Percentiles rank a stretch among this genome's conserved stretches.
These are phyloP conservation scores for Penicillium bovifimosum DNA, from an alignment of 495 filamentous ascomycete genomes.

Conservation along the genomic window DNA sequence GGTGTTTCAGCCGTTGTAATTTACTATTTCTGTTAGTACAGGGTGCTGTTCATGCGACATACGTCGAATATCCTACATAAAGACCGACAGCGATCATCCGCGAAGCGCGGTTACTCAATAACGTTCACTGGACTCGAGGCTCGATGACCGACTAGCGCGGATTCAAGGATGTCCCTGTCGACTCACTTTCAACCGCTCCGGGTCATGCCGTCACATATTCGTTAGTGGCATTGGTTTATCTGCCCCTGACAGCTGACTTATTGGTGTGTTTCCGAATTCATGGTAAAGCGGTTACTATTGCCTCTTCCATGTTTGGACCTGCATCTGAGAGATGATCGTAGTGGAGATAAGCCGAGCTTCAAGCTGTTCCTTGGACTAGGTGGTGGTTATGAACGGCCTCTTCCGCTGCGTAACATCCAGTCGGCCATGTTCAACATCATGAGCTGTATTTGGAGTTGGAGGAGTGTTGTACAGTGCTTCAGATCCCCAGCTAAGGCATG, in stretches of 20 bases:
- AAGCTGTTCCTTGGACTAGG: neutral
- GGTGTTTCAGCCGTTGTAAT: constrained; percentile 8
- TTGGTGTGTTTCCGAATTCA: neutral
- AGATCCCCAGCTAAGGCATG: neutral
- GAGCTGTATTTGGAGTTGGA: neutral
- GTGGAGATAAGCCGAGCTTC: neutral
- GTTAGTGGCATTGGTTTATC: neutral
- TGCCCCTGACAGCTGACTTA: neutral
- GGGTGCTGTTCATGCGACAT: neutral
- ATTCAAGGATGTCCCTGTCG: neutral
- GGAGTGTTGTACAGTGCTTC: constrained; percentile 1
- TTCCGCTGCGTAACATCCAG: neutral
- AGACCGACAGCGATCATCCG: constrained; percentile 13
- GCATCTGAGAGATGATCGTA: neutral
- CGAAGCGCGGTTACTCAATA: constrained; percentile 26
- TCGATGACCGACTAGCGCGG: neutral
- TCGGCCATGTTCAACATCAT: neutral
- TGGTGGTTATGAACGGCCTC: neutral
- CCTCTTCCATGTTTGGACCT: neutral
- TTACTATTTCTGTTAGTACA: neutral
- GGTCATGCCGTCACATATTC: neutral
- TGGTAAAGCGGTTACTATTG: neutral
- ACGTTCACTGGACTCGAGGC: constrained; percentile 5
- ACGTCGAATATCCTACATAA: neutral
- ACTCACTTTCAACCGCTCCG: neutral